Percentiles rank a stretch among this genome's conserved stretches.
Evolutionary conservation across 495 filamentous ascomycete genomes (phyloP).

Genomic region (Geoglossum glabrum): DNA sequence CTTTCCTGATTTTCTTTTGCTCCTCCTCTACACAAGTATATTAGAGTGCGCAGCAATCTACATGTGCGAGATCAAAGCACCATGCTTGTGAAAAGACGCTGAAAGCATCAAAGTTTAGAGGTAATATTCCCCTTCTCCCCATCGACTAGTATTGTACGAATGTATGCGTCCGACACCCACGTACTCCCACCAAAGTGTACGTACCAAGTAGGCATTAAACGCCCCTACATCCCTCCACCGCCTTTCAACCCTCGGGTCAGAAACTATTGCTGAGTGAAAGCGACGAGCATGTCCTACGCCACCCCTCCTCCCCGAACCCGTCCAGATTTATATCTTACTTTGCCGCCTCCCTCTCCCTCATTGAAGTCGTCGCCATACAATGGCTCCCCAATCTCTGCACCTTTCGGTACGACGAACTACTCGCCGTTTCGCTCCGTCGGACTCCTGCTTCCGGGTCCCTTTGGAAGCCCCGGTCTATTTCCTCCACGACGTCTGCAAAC

Average conservation of each 20-base stretch:
- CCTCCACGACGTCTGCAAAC: slow-evolving; percentile 2
- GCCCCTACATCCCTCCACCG: too few species aligned
- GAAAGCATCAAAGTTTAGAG: too few species aligned
- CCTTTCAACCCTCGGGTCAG: not conserved
- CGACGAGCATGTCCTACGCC: not conserved
- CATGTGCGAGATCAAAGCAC: too few species aligned
- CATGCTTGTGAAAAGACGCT: too few species aligned
- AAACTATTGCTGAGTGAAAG: not conserved
- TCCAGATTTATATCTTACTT: slow-evolving; percentile 11
- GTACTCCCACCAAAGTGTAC: too few species aligned
- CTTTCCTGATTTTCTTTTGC: too few species aligned
- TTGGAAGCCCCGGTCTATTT: slow-evolving; percentile 6
- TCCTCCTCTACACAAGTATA: too few species aligned
- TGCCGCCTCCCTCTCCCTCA: slow-evolving; percentile 10
- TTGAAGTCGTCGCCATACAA: slow-evolving; percentile 5
- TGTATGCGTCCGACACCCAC: too few species aligned
- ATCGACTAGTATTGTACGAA: too few species aligned
- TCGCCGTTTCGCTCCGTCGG: slow-evolving; percentile 14
- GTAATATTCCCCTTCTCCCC: too few species aligned
- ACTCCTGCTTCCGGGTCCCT: slow-evolving; percentile 9
- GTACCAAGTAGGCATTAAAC: too few species aligned
- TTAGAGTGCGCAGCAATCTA: too few species aligned
- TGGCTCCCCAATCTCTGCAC: slow-evolving; percentile 7
- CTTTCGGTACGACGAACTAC: slow-evolving; percentile 10
- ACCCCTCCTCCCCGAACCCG: slow-evolving; percentile 11